Evolutionary conservation across 176 grass and related monocot genomes (phyloP).

Genomic region (Triticum urartu): DNA sequence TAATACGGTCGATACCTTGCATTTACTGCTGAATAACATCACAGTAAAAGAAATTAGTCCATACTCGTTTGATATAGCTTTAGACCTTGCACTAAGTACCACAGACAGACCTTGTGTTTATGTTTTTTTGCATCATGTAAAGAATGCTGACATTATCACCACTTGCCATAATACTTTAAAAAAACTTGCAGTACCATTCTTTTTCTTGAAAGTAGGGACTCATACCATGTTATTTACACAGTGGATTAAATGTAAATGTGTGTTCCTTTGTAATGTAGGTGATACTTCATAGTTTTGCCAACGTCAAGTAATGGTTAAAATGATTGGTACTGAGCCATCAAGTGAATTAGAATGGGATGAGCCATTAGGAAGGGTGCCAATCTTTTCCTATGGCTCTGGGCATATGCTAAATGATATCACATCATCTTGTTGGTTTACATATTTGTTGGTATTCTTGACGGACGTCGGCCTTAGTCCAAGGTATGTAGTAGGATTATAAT

Average conservation of each 20-base stretch:
- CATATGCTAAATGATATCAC: constrained; percentile 99
- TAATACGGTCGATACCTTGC: too few relatives aligned
- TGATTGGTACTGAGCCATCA: constrained; percentile 24
- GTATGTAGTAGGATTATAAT: constrained; percentile 34
- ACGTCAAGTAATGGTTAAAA: constrained; percentile 49
- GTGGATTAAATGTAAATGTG: constrained; percentile 10
- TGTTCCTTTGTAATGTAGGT: constrained; percentile 32
- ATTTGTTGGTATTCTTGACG: constrained; percentile 84
- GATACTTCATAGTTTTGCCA: neutral
- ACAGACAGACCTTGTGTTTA: too few relatives aligned
- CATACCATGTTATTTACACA: neutral
- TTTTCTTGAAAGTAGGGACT: neutral
- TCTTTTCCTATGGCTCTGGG: constrained; percentile 86
- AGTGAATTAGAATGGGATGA: constrained; percentile 48
- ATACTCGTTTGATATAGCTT: neutral
- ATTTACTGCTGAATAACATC: neutral
- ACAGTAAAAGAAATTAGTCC: neutral
- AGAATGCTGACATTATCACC: neutral
- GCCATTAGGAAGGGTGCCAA: constrained; percentile 60
- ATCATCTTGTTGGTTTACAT: constrained; percentile 96
- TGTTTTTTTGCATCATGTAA: neutral
- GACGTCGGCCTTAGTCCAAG: constrained; percentile 84
- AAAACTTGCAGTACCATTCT: neutral
- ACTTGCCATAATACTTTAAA: neutral
- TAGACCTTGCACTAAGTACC: neutral